Base-by-base conservation (phyloP, 371 early-diverging fungal genomes). In the Polyrhizophydium stewartii region DNA sequence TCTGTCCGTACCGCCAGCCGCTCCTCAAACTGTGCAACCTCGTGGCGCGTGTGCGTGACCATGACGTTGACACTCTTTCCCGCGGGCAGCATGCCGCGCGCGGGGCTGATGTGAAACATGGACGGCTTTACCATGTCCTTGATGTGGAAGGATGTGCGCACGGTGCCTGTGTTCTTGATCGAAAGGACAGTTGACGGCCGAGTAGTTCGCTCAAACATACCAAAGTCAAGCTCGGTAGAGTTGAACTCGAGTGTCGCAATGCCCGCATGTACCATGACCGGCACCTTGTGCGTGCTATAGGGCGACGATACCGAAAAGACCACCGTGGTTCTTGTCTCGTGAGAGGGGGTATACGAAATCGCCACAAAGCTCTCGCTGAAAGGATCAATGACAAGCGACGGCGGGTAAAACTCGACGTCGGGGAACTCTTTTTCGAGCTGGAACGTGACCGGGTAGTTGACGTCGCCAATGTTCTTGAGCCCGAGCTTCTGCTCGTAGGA, bases 381-480 rank as follows among this genome's bases (percentile, higher is more conserved):
- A 9, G 84, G 84, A 45, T 69, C 51, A 22, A 84, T 77, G 16
- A 77, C 75, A 25, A 82, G 53, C 21, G 76, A 71, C 6, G 66
- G 43, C 17, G 84, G 84, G 40, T 67, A 58, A 56, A 79, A 78
- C 38, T 67, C 70, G 30, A 84, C 52, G 58, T 79, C 79, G 1
- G 75, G 60, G 62, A 75, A 75, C 55, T 74, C 75, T 35, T 62
- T 58, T 31, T 82, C 80, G 31, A 81, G 65, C 56, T 63, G 72
- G 62, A 82, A 81, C 17, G 76, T 72, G 10, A 84, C 74, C 1
- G 84, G 84, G 60, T 84, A 84, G 60, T 84, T 82, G 49, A 82
- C 81, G 58, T 82, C 81, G 28, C 84, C 83, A 28, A 82, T 76
- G 57, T 84, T 82, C 63, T 84, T 82, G 16, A 84, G 63, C 7